A percentile compares a stretch with the other conserved stretches of the same genome.
Evolutionary conservation across 2,329 filamentous ascomycete genomes (phyloP).

Genomic region (Rosellinia necatrix): DNA sequence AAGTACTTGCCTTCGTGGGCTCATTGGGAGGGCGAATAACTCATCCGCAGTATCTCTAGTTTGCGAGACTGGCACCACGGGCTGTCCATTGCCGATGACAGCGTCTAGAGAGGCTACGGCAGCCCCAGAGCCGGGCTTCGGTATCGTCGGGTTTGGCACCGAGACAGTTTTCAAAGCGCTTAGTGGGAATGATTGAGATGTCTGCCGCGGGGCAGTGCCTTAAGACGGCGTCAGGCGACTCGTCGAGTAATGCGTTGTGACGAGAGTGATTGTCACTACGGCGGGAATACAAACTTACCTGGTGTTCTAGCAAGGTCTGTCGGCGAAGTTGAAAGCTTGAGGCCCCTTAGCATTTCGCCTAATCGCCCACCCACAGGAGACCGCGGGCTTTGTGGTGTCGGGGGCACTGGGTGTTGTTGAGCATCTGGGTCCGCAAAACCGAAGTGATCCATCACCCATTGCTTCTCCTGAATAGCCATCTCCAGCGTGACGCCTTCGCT

Average conservation of each 20-base stretch:
- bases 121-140: constrained; percentile 23
- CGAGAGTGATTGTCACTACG: constrained; percentile 36
- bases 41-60: constrained; percentile 71
- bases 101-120: constrained; percentile 47
- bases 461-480: constrained; percentile 81
- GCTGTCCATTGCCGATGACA: constrained; percentile 41
- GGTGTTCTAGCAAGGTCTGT: constrained; percentile 61
- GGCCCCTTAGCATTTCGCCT: constrained; percentile 77
- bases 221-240: constrained; percentile 7
- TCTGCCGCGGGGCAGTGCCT: constrained; percentile 17
- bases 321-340: constrained; percentile 77
- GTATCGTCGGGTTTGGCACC: constrained; percentile 13
- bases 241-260: neutral
- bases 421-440: constrained; percentile 56
- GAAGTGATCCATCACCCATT: constrained; percentile 86
- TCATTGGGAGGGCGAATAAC: constrained; percentile 85
- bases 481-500: constrained; percentile 80
- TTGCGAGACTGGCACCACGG: constrained; percentile 24
- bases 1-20: constrained; percentile 62
- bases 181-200: constrained; percentile 17
- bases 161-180: constrained; percentile 44
- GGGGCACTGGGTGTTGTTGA: constrained; percentile 29
- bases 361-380: constrained; percentile 70
- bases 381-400: constrained; percentile 61
- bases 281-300: constrained; percentile 48